These are phyloP conservation scores for Suillus weaverae DNA, from an alignment of 768 basidiomycete species.

Conservation along the genomic window DNA sequence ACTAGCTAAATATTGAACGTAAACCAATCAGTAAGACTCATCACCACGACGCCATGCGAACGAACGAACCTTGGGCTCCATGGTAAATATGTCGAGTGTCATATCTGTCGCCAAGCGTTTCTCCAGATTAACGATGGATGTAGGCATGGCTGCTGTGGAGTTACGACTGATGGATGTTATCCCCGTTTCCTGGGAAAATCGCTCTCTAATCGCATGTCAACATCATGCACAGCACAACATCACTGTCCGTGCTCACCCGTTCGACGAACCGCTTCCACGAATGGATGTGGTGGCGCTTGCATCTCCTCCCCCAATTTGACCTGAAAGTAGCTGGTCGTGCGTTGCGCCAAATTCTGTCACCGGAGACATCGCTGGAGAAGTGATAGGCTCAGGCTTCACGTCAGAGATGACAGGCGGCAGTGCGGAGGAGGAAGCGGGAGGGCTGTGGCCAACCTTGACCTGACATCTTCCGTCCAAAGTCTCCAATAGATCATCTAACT, in stretches of 20 bases:
- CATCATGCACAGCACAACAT: neutral
- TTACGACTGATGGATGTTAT: constrained; percentile 52
- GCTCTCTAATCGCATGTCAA: constrained; percentile 42
- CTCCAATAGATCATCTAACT: constrained; percentile 70
- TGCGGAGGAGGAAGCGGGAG: constrained; percentile 1
- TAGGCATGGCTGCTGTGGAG: constrained; percentile 51
- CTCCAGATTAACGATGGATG: constrained; percentile 78
- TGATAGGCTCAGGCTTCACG: neutral
- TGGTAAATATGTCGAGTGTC: constrained; percentile 92
- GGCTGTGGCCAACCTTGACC: constrained; percentile 25
- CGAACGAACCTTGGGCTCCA: constrained; percentile 78
- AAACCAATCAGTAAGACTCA: constrained; percentile 7
- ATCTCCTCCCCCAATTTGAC: constrained; percentile 25
- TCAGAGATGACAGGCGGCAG: neutral
- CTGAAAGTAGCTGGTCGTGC: constrained; percentile 16
- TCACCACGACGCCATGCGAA: constrained; percentile 2
- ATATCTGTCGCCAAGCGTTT: constrained; percentile 70
- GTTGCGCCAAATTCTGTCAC: constrained; percentile 7
- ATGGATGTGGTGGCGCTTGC: constrained; percentile 54
- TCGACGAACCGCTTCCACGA: constrained; percentile 52
- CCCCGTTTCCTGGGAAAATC: constrained; percentile 60
- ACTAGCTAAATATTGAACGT: constrained; percentile 57
- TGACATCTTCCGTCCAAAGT: constrained; percentile 61
- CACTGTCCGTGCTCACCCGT: constrained; percentile 44
- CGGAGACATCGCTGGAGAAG: constrained; percentile 1